Evolutionary conservation across 2,329 filamentous ascomycete genomes (phyloP).

Genomic region (Xylaria sp.): DNA sequence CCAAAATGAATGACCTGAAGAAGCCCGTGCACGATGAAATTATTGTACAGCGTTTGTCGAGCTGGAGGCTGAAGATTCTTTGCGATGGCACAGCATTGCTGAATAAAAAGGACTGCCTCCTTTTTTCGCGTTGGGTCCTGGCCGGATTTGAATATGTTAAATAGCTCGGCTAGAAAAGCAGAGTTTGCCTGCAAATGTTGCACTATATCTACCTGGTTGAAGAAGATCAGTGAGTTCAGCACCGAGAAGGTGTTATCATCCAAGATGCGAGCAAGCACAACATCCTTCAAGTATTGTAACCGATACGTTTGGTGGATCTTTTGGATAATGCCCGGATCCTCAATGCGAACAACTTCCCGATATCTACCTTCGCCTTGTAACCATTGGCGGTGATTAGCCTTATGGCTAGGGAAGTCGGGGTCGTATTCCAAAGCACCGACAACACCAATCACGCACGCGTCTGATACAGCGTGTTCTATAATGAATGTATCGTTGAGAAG

Average conservation of each 20-base stretch:
- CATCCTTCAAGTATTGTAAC: slow-evolving; percentile 94
- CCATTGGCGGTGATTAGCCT: slow-evolving; percentile 95
- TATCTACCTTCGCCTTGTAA: slow-evolving; percentile 86
- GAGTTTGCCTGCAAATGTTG: slow-evolving; percentile 87
- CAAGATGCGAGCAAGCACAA: slow-evolving; percentile 93
- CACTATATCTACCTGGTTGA: slow-evolving; percentile 98
- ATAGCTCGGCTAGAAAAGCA: slow-evolving; percentile 81
- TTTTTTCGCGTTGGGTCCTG: slow-evolving; percentile 79
- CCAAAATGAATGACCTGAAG: slow-evolving; percentile 92
- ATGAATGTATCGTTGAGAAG: slow-evolving; percentile 93
- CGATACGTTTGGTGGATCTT: slow-evolving; percentile 98
- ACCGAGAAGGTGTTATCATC: slow-evolving; percentile 98
- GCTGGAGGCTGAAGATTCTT: slow-evolving; percentile 90
- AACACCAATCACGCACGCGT: slow-evolving; percentile 87
- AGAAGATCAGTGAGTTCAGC: slow-evolving; percentile 97
- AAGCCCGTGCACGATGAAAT: slow-evolving; percentile 86
- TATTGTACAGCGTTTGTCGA: slow-evolving; percentile 82
- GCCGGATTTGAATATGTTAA: slow-evolving; percentile 77
- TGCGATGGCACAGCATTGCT: slow-evolving; percentile 91
- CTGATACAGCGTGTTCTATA: slow-evolving; percentile 91
- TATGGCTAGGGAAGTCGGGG: slow-evolving; percentile 95
- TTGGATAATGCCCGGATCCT: slow-evolving; percentile 77
- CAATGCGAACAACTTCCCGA: slow-evolving; percentile 94
- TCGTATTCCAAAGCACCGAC: slow-evolving; percentile 98
- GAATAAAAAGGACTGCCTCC: slow-evolving; percentile 93